Evolutionary conservation across 768 basidiomycete genomes (phyloP), one percentile per base, ranked within the genome.

Genomic region (Cystobasidium ongulense): DNA sequence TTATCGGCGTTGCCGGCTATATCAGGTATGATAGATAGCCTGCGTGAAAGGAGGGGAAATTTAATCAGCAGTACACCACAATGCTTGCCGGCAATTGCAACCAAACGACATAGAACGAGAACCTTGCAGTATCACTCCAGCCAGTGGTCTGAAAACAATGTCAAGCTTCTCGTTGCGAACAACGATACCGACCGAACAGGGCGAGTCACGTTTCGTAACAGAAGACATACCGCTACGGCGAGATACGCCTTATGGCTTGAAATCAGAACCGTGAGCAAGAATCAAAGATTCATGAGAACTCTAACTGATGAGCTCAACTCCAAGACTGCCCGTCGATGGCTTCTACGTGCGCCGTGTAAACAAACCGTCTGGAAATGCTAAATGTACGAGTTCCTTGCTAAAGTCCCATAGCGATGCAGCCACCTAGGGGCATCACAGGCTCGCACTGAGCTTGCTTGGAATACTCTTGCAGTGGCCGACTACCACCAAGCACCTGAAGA

Each of bases 401-500:
- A 35, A 13, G n/a, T 46, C 43, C 43, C 43, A 46, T 13, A 13
- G 43, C 43, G 43, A n/a, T 46, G 13, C 13, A 46, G n/a, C n/a
- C 43, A n/a, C 13, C 43, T n/a, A 46, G n/a, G n/a, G n/a, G n/a
- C n/a, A 46, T 13, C 13, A 46, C 43, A 46, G 43, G 43, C n/a
- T 13, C 13, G 13, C 13, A 46, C 43, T 46, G 43, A 13, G 13
- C 13, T 13, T 46, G 13, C 13, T 46, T 13, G 13, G 43, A 13
- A 13, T 46, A 46, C n/a, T 13, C 43, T 59, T 13, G 13, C 57
- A 59, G 57, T 59, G 57, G 33, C 57, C 4, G 57, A 59, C 27
- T 59, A 59, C 21, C 57, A 59, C 23, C 57, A 59, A 59, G 57
- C 57, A 21, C 57, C 57, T 27, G 57, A 59, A 35, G 57, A 59